phyloP scores from a whole-genome alignment of 768 basidiomycete species.

The Tephrocybe sp. region DNA sequence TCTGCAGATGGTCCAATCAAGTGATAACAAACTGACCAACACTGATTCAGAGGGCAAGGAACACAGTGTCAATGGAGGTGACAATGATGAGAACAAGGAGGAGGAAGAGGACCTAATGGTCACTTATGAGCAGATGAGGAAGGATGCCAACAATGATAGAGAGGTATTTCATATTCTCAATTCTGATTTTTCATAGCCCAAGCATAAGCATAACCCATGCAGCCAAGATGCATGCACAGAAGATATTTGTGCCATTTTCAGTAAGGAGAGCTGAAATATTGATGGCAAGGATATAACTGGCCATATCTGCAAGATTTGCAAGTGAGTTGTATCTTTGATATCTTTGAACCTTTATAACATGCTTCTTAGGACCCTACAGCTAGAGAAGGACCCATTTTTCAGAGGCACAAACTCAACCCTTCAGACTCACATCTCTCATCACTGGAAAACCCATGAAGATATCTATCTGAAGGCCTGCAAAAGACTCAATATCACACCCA shows the following conservation, averaged over 20 bases:
- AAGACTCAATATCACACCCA: background rate
- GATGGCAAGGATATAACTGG: background rate
- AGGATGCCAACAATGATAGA: background rate
- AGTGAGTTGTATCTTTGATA: too few species aligned
- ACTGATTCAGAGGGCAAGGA: background rate
- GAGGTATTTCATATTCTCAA: background rate
- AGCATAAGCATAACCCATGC: background rate
- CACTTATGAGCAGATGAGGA: background rate
- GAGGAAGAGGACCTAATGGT: background rate
- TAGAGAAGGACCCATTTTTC: background rate
- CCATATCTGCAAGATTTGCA: background rate
- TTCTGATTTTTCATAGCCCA: background rate
- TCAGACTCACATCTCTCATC: background rate
- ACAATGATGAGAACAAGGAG: background rate
- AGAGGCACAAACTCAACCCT: background rate
- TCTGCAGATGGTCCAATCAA: too few species aligned
- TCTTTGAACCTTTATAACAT: too few species aligned
- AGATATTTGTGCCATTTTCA: background rate
- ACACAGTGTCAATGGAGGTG: background rate
- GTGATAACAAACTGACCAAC: too few species aligned
- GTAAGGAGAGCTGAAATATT: background rate
- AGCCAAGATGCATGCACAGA: background rate
- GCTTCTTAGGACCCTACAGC: background rate
- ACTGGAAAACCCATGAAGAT: slow-evolving; percentile 6
- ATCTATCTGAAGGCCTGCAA: background rate